phyloP scores from a whole-genome alignment of 805 yeast genomes.

The Lipomyces chichibuensis region DNA sequence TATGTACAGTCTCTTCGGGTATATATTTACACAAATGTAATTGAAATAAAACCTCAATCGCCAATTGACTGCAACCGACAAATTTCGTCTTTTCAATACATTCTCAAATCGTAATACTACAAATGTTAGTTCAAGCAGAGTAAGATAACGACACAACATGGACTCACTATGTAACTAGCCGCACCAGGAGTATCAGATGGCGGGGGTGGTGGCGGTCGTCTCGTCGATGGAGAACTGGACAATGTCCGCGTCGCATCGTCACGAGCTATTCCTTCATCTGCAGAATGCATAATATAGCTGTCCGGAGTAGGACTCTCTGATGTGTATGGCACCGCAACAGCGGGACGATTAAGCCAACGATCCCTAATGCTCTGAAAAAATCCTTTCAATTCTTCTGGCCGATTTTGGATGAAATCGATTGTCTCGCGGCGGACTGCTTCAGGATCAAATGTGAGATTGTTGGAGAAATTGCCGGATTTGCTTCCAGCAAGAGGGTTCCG shows the following conservation, averaged over 20 bases:
- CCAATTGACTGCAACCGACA: no score
- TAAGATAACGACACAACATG: background rate
- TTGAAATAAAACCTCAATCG: no score
- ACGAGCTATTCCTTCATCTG: constrained; percentile 4
- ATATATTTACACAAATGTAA: no score
- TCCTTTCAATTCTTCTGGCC: constrained; percentile 19
- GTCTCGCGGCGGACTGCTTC: constrained; percentile 29
- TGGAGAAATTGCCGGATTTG: constrained; percentile 5
- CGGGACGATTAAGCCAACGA: constrained; percentile 28
- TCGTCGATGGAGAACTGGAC: constrained; percentile 22
- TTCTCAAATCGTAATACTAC: constrained; percentile 32
- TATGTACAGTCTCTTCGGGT: no score
- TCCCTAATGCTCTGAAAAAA: constrained; percentile 25
- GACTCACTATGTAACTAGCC: constrained; percentile 29
- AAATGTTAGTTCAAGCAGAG: background rate
- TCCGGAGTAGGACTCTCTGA: constrained; percentile 31
- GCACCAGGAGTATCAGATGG: constrained; percentile 34
- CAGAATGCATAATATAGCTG: constrained; percentile 10
- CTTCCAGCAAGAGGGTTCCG: constrained; percentile 30
- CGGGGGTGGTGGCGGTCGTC: constrained; percentile 31
- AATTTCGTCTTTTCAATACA: constrained; percentile 17
- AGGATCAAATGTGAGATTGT: constrained; percentile 19
- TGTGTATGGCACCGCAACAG: constrained; percentile 33
- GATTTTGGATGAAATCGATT: constrained; percentile 28
- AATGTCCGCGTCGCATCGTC: constrained; percentile 21